phyloP scores from a whole-genome alignment of 2,329 filamentous ascomycete species.

The Penicillium sp. region DNA sequence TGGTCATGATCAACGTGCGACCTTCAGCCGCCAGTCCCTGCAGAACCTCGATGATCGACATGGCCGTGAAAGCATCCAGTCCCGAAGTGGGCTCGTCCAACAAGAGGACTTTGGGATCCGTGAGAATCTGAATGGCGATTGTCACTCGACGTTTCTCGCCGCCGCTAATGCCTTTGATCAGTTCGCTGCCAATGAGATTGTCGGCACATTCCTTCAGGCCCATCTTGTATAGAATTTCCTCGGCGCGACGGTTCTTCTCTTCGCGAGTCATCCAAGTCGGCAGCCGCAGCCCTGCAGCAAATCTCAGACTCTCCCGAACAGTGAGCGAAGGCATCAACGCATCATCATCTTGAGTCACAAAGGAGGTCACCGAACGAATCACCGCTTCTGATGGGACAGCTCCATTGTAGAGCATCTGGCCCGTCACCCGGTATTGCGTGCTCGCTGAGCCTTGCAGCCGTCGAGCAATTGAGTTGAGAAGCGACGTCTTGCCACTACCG shows the following conservation, averaged over 20 bases:
- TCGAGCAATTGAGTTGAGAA: slow-evolving; percentile 67
- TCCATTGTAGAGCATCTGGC: slow-evolving; percentile 64
- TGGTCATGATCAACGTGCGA: slow-evolving; percentile 67
- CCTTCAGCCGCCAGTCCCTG: slow-evolving; percentile 65
- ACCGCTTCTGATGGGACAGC: slow-evolving; percentile 62
- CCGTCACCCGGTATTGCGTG: slow-evolving; percentile 57
- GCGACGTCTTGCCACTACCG: slow-evolving; percentile 68
- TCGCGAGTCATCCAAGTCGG: slow-evolving; percentile 63
- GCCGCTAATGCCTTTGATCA: slow-evolving; percentile 72
- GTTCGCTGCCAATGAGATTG: slow-evolving; percentile 64
- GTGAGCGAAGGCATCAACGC: slow-evolving; percentile 68
- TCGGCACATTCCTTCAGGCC: slow-evolving; percentile 73
- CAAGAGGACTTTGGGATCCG: slow-evolving; percentile 65
- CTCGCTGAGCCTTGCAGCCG: slow-evolving; percentile 57
- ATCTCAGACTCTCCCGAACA: slow-evolving; percentile 66
- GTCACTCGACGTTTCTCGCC: slow-evolving; percentile 73
- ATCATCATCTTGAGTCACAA: slow-evolving; percentile 73
- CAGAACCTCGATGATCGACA: slow-evolving; percentile 69
- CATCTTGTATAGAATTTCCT: slow-evolving; percentile 67
- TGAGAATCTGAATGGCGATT: slow-evolving; percentile 71
- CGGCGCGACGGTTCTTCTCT: slow-evolving; percentile 62
- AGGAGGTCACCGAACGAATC: slow-evolving; percentile 65
- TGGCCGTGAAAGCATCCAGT: slow-evolving; percentile 70
- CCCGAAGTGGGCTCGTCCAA: slow-evolving; percentile 73
- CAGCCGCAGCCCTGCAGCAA: slow-evolving; percentile 64